Conservation (phyloP, 208 protist genomes). For the Leptomonas pyrrhocoris region DNA sequence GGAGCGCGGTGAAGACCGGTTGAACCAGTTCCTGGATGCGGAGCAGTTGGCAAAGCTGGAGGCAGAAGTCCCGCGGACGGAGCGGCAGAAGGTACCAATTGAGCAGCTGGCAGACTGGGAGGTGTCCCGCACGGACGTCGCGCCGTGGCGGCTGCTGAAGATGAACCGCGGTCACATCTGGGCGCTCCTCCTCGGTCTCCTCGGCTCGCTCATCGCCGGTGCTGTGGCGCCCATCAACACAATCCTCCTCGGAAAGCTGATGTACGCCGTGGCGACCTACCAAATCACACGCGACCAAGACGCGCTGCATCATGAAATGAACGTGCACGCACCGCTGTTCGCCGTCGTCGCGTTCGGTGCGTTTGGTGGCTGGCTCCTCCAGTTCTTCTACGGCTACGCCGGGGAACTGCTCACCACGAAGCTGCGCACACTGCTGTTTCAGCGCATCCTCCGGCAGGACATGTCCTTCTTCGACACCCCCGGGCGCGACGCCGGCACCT, state of each 20-base stretch:
- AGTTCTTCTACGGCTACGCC: conserved; percentile 74
- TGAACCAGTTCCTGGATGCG: conserved; percentile 48
- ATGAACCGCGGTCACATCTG: conserved; percentile 43
- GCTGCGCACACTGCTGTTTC: conserved; percentile 66
- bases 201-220: conserved; percentile 57
- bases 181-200: conserved; percentile 48
- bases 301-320: conserved; percentile 40
- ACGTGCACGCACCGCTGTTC: conserved; percentile 59
- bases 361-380: conserved; percentile 54
- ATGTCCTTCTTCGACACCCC: conserved; percentile 87
- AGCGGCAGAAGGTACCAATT: conserved; percentile 60
- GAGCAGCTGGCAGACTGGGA: conserved; percentile 69
- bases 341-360: conserved; percentile 37
- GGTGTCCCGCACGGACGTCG: conserved; percentile 42
- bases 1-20: conserved; percentile 12
- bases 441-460: conserved; percentile 80
- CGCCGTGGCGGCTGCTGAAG: conserved; percentile 45
- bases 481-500: conserved; percentile 62
- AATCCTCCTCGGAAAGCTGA: conserved; percentile 57
- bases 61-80: conserved; percentile 49
- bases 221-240: conserved; percentile 37
- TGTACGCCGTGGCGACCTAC: conserved; percentile 47
- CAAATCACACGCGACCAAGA: conserved; percentile 29
- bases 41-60: conserved; percentile 52
- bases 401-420: conserved; percentile 73